phyloP scores from a whole-genome alignment of 2,329 filamentous ascomycete species.

The Pseudocercospora pini-densiflorae region DNA sequence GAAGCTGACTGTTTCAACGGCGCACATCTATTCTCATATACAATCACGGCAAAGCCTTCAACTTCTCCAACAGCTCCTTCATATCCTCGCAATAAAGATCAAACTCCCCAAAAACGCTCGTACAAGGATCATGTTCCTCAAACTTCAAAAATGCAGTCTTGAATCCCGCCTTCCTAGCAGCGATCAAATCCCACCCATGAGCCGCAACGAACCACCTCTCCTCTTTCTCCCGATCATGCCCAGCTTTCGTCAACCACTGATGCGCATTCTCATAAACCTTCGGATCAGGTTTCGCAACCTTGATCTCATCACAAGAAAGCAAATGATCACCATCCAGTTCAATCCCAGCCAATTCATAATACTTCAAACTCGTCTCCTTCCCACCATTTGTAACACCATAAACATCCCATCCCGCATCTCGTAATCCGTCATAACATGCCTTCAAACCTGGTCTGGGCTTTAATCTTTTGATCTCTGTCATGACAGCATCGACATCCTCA shows the following conservation, averaged over 20 bases:
- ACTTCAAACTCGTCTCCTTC: constrained; percentile 35
- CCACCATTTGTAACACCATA: constrained; percentile 39
- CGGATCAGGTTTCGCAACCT: constrained; percentile 36
- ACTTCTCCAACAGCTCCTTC: constrained; percentile 36
- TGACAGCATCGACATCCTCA: constrained; percentile 36
- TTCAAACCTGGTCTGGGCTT: constrained; percentile 32
- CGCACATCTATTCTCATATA: not conserved
- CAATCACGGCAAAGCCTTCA: constrained; percentile 24
- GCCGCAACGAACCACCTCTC: constrained; percentile 39
- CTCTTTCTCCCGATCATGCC: constrained; percentile 28
- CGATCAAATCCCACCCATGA: constrained; percentile 38
- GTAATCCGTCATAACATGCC: constrained; percentile 35
- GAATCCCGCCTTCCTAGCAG: constrained; percentile 38
- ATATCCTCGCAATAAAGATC: constrained; percentile 36
- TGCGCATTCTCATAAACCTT: constrained; percentile 36
- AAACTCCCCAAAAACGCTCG: constrained; percentile 38
- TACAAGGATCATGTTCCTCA: constrained; percentile 38
- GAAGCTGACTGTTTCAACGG: too few species aligned
- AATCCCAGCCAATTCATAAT: constrained; percentile 35
- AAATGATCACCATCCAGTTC: constrained; percentile 35
- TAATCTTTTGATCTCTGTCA: constrained; percentile 30
- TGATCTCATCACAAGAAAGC: constrained; percentile 37
- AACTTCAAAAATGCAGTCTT: constrained; percentile 37
- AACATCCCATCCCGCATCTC: constrained; percentile 36
- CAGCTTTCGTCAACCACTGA: constrained; percentile 28